Evolutionary conservation across 2,329 filamentous ascomycete species (phyloP).

Genomic region (Aspergillus clavatus): DNA sequence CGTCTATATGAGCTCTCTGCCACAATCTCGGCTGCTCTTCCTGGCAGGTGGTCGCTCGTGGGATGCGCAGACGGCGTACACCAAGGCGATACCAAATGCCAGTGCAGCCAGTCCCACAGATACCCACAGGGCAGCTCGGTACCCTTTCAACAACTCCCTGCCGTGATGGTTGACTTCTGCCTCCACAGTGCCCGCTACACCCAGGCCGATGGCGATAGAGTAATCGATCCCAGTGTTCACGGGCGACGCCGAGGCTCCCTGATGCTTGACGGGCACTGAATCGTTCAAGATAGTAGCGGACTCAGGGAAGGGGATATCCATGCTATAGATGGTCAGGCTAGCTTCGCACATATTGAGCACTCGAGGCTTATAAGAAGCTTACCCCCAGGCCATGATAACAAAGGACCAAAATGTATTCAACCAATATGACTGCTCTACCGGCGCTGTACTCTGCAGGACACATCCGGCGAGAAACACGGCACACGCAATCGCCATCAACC

Average conservation of each 20-base stretch:
- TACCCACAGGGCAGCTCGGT: constrained; percentile 40
- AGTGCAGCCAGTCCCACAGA: constrained; percentile 31
- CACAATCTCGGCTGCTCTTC: background rate
- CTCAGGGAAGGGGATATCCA: constrained; percentile 64
- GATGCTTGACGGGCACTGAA: constrained; percentile 43
- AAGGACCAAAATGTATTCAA: constrained; percentile 29
- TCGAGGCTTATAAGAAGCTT: background rate
- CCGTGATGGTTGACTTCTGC: constrained; percentile 40
- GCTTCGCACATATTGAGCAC: background rate
- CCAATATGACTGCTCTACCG: constrained; percentile 42
- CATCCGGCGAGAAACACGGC: constrained; percentile 31
- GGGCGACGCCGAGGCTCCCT: constrained; percentile 52
- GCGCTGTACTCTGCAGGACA: constrained; percentile 38
- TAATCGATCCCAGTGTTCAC: constrained; percentile 66
- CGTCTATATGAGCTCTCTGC: background rate
- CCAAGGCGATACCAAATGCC: background rate
- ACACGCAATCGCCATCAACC: constrained; percentile 36
- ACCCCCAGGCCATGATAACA: constrained; percentile 31
- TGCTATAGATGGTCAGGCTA: constrained; percentile 26
- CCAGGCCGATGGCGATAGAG: constrained; percentile 61
- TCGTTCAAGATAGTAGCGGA: constrained; percentile 59
- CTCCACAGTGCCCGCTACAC: constrained; percentile 63
- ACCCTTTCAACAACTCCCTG: constrained; percentile 33
- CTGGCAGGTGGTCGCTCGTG: background rate
- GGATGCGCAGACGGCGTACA: background rate